phyloP scores from a whole-genome alignment of 2,329 filamentous ascomycete genomes.

The Herpotrichia juniperi region DNA sequence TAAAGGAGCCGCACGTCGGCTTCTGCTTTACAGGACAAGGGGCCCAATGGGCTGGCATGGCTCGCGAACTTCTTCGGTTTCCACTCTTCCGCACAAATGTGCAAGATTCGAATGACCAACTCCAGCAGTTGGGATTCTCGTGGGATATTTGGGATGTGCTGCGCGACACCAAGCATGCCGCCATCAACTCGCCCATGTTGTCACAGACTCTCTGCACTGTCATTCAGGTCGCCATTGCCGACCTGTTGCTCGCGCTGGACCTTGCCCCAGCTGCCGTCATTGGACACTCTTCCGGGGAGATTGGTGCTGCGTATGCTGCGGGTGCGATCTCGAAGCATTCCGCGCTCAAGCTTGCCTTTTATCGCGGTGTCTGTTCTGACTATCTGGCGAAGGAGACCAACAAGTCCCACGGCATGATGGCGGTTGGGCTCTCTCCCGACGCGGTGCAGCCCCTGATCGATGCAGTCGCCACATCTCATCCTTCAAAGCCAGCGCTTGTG shows the following conservation, averaged over 20 bases:
- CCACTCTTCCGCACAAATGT: conserved; percentile 10
- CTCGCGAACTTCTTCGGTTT: neutral
- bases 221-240: conserved; percentile 26
- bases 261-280: conserved; percentile 19
- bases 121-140: neutral
- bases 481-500: neutral
- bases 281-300: conserved; percentile 31
- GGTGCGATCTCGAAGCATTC: conserved; percentile 8
- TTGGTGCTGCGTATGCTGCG: conserved; percentile 27
- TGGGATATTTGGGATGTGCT: neutral
- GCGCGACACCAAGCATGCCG: conserved; percentile 12
- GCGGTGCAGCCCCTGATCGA: conserved; percentile 8
- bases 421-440: conserved; percentile 34
- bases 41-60: conserved; percentile 42
- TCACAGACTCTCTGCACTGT: conserved; percentile 23
- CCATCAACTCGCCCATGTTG: no score
- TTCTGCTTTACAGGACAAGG: conserved; percentile 53
- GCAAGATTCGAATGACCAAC: neutral
- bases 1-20: conserved; percentile 4
- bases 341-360: conserved; percentile 1
- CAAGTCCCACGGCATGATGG: conserved; percentile 31
- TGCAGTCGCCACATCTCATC: neutral
- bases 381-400: conserved; percentile 23
- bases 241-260: conserved; percentile 13
- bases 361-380: neutral